Percentiles rank a stretch among this genome's conserved stretches.
Evolutionary conservation across 805 yeast genomes (phyloP).

Genomic region (Candida ascalaphidarum): DNA sequence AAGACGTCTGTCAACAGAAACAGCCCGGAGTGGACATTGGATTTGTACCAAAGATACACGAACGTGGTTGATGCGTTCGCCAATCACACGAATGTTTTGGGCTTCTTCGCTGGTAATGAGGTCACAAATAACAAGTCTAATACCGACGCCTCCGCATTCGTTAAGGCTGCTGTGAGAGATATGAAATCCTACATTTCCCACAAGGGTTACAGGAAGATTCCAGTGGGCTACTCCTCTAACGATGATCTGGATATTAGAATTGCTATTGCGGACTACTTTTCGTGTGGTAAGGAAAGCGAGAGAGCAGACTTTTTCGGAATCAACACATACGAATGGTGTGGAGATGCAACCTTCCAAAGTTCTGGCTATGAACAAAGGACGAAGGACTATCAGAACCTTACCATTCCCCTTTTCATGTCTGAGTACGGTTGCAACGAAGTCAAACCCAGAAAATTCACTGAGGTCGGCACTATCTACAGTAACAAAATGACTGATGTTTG

Average conservation of each 20-base stretch:
- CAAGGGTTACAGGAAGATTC: constrained; percentile 65
- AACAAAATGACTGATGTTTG: constrained; percentile 78
- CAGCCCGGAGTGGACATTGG: constrained; percentile 70
- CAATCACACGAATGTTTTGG: constrained; percentile 73
- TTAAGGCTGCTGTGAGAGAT: constrained; percentile 94
- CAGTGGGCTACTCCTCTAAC: constrained; percentile 90
- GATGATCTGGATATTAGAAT: constrained; percentile 81
- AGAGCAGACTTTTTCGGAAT: constrained; percentile 76
- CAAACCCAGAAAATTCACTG: constrained; percentile 70
- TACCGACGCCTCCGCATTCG: constrained; percentile 87
- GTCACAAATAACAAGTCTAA: constrained; percentile 79
- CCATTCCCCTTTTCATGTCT: constrained; percentile 78
- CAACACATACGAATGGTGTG: constrained; percentile 89
- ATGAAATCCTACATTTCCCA: constrained; percentile 63
- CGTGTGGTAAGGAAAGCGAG: constrained; percentile 64
- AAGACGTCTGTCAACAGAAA: constrained; percentile 67
- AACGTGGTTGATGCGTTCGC: constrained; percentile 74
- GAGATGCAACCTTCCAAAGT: constrained; percentile 42
- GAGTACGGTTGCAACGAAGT: constrained; percentile 81
- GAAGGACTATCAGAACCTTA: constrained; percentile 58
- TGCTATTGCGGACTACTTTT: constrained; percentile 72
- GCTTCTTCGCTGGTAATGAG: constrained; percentile 97
- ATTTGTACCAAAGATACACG: constrained; percentile 68
- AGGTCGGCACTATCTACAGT: constrained; percentile 59
- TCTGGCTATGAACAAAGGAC: constrained; percentile 73